phyloP scores from a whole-genome alignment of 2,329 filamentous ascomycete genomes.

The Hymenoscyphus fructigenus region DNA sequence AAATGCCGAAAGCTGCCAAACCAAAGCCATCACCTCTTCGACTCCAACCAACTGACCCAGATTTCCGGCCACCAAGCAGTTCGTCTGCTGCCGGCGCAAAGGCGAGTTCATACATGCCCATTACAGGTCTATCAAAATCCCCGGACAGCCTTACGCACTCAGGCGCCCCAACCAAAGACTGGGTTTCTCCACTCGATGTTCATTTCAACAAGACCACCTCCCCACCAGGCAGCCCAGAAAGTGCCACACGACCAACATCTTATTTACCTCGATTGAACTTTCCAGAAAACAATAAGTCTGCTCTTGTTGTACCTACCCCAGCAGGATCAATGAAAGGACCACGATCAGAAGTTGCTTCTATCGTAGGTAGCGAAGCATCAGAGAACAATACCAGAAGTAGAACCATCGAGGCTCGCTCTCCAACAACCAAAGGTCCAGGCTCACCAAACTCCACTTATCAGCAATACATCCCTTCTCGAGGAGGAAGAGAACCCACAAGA shows the following conservation, averaged over 20 bases:
- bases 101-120: slow-evolving; percentile 23
- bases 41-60: background rate
- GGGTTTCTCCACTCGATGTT: slow-evolving; percentile 29
- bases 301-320: slow-evolving; percentile 5
- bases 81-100: slow-evolving; percentile 15
- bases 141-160: background rate
- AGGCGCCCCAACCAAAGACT: slow-evolving; percentile 11
- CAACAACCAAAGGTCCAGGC: slow-evolving; percentile 1
- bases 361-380: slow-evolving; percentile 14
- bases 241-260: slow-evolving; percentile 18
- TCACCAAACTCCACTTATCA: slow-evolving; percentile 8
- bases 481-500: slow-evolving; percentile 13
- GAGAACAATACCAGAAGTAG: background rate
- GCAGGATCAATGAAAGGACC: slow-evolving; percentile 6
- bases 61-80: background rate
- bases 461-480: slow-evolving; percentile 10
- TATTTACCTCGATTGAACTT: slow-evolving; percentile 24
- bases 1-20: slow-evolving; percentile 5
- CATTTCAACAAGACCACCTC: slow-evolving; percentile 26
- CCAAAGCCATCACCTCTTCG: slow-evolving; percentile 27
- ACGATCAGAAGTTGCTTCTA: slow-evolving; percentile 19
- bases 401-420: slow-evolving; percentile 7
- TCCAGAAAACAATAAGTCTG: slow-evolving; percentile 14
- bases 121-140: background rate
- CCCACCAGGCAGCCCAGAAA: slow-evolving; percentile 10